Evolutionary conservation across 139 green algal species (phyloP), one percentile per base, ranked within the genome.

Genomic region (Tetraselmis chui): DNA sequence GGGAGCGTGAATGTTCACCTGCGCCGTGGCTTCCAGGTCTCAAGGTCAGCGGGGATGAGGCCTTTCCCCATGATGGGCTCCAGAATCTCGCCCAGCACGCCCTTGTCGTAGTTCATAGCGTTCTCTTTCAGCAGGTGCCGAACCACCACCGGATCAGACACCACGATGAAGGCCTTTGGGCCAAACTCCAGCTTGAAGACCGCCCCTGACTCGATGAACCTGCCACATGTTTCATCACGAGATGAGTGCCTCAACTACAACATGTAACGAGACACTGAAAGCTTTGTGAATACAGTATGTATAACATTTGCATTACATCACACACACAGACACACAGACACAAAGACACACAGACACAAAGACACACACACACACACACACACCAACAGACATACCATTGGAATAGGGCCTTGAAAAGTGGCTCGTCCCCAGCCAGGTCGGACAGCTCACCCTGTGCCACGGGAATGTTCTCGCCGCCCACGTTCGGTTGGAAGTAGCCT

Each of bases 21-120:
- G n/a, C 97, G 88, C 27, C 97, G 85, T 28, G 93, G 84, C 84
- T 97, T 97, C 94, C 94, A 97, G 2, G 92, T 96, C 75, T 96
- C 94, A 27, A 95, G 80, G 78, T 96, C 93, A 26, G 94, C 94
- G 23, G 97, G 96, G 84, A 99, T 99, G 67, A 99, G 92, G 1
- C 97, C 97, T 84, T 99, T 99, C 76, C 97, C 97, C 97, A 99
- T 99, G 92, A 99, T 99, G 77, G 97, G 96, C 91, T 99, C 95
- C 67, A 99, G 90, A 76, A 99, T 99, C 85, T 99, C 97, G 23
- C 97, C 96, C 84, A 99, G 90, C 32, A 99, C 93, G 24, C 97
- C 97, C 90, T 99, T 98, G 84, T 98, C 94, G 67, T 98, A 98
- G 88, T 96, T 97, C 59, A 93, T 89, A 0, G 93, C 88, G 75